phyloP scores from a whole-genome alignment of 768 basidiomycete species.

The Lentinula sp. region DNA sequence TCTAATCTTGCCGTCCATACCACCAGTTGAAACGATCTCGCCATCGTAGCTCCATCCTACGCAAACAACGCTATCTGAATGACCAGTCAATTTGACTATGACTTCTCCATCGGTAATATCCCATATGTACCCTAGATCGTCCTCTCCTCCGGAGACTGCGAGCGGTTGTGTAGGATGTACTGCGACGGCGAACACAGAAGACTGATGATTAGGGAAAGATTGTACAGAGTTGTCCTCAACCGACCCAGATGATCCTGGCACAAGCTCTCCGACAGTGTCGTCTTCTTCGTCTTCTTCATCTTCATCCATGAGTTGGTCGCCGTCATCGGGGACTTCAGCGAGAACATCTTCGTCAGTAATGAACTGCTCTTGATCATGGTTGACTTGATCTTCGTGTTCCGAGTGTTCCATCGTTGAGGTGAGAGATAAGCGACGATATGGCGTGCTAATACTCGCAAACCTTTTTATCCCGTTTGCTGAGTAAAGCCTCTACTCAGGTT shows the following conservation, averaged over 20 bases:
- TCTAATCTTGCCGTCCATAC: constrained; percentile 95
- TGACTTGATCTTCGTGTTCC: constrained; percentile 38
- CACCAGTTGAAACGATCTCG: constrained; percentile 90
- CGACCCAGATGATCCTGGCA: constrained; percentile 31
- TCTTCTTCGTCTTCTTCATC: constrained; percentile 48
- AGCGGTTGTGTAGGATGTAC: constrained; percentile 79
- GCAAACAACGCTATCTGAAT: constrained; percentile 84
- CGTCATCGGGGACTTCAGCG: constrained; percentile 59
- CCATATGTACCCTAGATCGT: constrained; percentile 94
- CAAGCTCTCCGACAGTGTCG: constrained; percentile 35
- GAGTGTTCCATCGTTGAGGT: constrained; percentile 20
- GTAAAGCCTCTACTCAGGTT: background rate
- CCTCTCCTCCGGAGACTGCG: constrained; percentile 91
- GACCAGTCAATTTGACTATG: constrained; percentile 83
- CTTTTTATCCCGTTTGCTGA: background rate
- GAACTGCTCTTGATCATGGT: constrained; percentile 40
- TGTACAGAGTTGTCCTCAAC: constrained; percentile 62
- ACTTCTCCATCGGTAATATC: constrained; percentile 76
- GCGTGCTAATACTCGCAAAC: background rate
- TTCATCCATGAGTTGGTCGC: constrained; percentile 67
- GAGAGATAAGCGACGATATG: background rate
- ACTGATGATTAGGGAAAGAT: constrained; percentile 58
- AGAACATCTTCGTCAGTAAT: constrained; percentile 63
- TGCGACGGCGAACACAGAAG: constrained; percentile 81
- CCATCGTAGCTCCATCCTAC: constrained; percentile 84